Conservation (phyloP, 495 filamentous ascomycete genomes). For the Aspergillus mulundensis region DNA sequence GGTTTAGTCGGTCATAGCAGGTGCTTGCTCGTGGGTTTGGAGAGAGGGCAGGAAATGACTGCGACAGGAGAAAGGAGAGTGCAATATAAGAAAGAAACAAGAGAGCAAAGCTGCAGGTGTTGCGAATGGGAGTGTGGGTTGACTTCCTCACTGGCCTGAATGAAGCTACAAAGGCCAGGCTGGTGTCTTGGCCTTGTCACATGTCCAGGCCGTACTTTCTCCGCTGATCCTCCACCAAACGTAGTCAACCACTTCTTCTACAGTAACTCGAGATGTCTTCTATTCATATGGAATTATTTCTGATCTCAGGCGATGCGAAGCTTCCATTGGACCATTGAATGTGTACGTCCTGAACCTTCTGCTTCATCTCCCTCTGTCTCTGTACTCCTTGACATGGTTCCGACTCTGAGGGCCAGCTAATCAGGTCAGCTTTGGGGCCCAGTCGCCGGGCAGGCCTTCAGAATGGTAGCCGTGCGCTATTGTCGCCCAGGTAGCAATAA, state of each 20-base stretch:
- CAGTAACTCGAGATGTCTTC: background rate
- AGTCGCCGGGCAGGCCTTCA: no score
- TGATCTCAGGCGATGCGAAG: no score
- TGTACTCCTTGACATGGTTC: no score
- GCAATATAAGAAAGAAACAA: background rate
- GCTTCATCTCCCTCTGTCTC: no score
- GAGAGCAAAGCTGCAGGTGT: background rate
- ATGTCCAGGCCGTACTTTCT: conserved; percentile 9
- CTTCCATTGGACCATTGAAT: no score
- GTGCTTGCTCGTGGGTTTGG: background rate
- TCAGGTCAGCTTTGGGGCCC: no score
- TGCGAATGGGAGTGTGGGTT: background rate
- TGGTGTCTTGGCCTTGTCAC: conserved; percentile 28
- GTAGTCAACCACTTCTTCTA: background rate
- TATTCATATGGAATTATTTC: no score
- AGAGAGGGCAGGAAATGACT: background rate
- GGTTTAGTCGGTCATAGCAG: conserved; percentile 7
- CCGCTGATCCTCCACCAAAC: background rate
- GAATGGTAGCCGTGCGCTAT: no score
- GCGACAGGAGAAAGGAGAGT: background rate
- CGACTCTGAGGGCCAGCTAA: no score
- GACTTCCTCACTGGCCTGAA: conserved; percentile 1
- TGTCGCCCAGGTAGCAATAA: no score
- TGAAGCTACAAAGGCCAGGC: conserved; percentile 25
- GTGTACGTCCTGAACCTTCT: no score